Evolutionary conservation across 805 yeast genomes (phyloP).

Genomic region (Myxozyma melibiosi): DNA sequence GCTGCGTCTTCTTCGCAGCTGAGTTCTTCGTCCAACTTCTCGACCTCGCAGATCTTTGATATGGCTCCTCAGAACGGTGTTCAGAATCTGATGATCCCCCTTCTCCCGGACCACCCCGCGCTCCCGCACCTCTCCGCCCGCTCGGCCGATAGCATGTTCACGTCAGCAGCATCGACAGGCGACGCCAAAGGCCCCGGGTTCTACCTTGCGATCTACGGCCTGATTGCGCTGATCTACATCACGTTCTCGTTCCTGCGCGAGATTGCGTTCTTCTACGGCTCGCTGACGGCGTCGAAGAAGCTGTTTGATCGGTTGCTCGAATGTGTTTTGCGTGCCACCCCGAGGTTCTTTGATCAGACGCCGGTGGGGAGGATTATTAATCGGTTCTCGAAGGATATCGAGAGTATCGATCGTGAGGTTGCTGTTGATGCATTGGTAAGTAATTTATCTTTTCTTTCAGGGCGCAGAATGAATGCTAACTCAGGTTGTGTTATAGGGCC

Average conservation of each 20-base stretch:
- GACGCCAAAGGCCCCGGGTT: slow-evolving; percentile 41
- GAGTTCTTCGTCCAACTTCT: slow-evolving; percentile 1
- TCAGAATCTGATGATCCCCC: slow-evolving; percentile 15
- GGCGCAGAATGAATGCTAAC: neutral
- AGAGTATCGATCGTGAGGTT: slow-evolving; percentile 90
- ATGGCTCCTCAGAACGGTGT: slow-evolving; percentile 19
- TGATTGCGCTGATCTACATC: slow-evolving; percentile 68
- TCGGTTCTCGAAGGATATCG: slow-evolving; percentile 92
- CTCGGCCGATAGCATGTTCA: neutral
- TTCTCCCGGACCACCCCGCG: neutral
- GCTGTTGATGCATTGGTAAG: slow-evolving; percentile 77
- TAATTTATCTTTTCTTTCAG: slow-evolving; percentile 53
- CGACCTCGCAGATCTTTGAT: slow-evolving; percentile 10
- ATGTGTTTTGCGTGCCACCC: slow-evolving; percentile 72
- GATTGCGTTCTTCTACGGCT: slow-evolving; percentile 64
- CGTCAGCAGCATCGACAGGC: neutral
- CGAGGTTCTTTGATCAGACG: slow-evolving; percentile 91
- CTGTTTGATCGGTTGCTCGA: slow-evolving; percentile 67
- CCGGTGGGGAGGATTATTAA: slow-evolving; percentile 97
- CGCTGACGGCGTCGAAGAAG: slow-evolving; percentile 75
- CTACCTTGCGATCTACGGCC: slow-evolving; percentile 68
- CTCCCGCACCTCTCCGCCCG: neutral
- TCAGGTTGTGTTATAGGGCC: slow-evolving; percentile 6
- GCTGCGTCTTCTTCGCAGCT: neutral
- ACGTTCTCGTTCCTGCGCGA: slow-evolving; percentile 47